Evolutionary conservation across 768 basidiomycete species (phyloP), one percentile per base, ranked within the genome.

Genomic region (Rhizopogon salebrosus): DNA sequence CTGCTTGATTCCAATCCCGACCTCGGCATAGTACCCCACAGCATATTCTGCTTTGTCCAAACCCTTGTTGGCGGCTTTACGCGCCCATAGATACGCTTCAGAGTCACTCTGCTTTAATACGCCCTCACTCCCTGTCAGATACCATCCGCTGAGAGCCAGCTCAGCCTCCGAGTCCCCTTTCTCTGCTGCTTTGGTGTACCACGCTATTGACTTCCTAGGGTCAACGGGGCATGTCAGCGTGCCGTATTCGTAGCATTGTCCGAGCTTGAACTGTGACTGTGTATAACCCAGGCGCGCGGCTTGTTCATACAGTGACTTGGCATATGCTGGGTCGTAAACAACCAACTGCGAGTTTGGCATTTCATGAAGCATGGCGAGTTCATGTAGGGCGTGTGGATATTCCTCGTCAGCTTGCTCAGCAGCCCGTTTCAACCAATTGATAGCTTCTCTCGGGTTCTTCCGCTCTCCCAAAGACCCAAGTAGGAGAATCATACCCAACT

Each of bases 131-230:
- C 92, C 92, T 0, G 95, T 98, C 56, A 99, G 73, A 73, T 98
- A 99, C 97, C 97, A 99, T 23, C 97, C 97, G 57, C 93, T 95
- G 55, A 99, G 70, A 16, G 95, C 94, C 49, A 99, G 78, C 72
- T 98, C 97, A 2, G 94, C 93, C 64, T 98, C 94, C 0, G 92
- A 75, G 65, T 95, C 87, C 2, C 95, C 95, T 71, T 95, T 94
- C 71, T 98, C 94, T 18, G 97, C 97, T 13, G 97, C 97, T 61
- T 91, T 93, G 9, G 95, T 98, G 66, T 98, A 98, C 95, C 97
- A 99, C 11, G 92, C 95, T 60, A 99, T 98, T 41, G 92, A 95
- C 52, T 92, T 79, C 51, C 86, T 80, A 8, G 97, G 94, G 69
- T 99, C 97, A 49, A 97, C 86, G 1, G 92, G 89, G 67, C 94